A percentile compares a stretch with the other conserved stretches of the same genome.
Conservation (phyloP, 75 land plant species). For the Gnetum montanum region DNA sequence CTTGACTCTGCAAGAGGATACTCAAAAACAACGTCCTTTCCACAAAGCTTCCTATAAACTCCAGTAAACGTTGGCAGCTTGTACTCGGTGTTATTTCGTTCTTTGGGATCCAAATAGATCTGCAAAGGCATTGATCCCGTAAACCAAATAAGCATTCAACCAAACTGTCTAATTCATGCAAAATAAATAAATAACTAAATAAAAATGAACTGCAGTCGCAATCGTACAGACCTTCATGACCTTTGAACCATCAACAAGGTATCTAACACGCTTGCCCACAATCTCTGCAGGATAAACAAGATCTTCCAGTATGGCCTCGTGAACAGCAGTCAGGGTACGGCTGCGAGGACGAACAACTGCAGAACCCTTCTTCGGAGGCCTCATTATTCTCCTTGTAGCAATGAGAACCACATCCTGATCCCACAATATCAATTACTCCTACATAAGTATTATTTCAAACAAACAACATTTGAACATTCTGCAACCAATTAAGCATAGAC, state of each 20-base stretch:
- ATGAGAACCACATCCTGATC: constrained; percentile 67
- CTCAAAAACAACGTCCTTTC: constrained; percentile 81
- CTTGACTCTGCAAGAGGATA: constrained; percentile 38
- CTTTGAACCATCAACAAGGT: constrained; percentile 62
- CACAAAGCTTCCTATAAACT: constrained; percentile 72
- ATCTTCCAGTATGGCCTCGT: constrained; percentile 71
- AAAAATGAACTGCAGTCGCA: neutral
- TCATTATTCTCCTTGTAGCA: constrained; percentile 72
- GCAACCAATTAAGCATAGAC: too few relatives aligned
- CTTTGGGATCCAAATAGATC: constrained; percentile 72
- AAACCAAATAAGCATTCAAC: neutral
- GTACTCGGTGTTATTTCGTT: constrained; percentile 61
- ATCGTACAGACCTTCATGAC: constrained; percentile 39
- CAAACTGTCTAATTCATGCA: neutral
- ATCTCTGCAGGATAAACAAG: constrained; percentile 70
- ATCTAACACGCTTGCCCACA: constrained; percentile 67
- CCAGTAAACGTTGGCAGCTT: constrained; percentile 54
- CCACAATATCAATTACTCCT: too few relatives aligned
- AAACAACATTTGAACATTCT: too few relatives aligned
- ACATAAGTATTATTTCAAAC: too few relatives aligned
- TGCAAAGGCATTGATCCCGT: constrained; percentile 5
- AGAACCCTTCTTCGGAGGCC: constrained; percentile 87
- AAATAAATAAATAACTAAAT: neutral
- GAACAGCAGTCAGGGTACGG: constrained; percentile 79
- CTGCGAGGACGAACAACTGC: constrained; percentile 58